Base-by-base conservation (phyloP, 306 rosid genomes). In the Prunus mira region DNA sequence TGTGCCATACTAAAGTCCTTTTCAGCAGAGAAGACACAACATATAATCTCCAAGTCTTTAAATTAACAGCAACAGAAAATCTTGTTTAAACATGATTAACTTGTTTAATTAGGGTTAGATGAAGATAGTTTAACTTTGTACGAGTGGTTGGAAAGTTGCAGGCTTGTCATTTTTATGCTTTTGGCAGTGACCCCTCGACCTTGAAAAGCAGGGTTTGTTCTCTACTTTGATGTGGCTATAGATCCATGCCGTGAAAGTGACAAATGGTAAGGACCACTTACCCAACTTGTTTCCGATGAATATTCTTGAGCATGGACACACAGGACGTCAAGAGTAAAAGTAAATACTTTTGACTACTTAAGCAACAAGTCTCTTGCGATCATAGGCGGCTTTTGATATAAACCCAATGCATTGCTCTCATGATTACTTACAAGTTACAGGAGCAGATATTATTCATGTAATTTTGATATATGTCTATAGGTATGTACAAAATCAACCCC, bases 401-500 rank as follows among this genome's bases (percentile, higher is more conserved):
- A 61, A 24, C 38, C 15, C 11, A 0, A 27, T 8, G 15, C 69
- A 61, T 63, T 65, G 22, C 50, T 60, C 49, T 58, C 69, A 43
- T 18, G 13, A 41, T 62, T 83, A 76, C 84, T 79, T 76, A 72
- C 69, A 73, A 22, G 30, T 66, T 24, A 24, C 66, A 71, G 65
- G 41, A 65, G 71, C 47, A 24, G 27, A 75, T 19, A 70, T 76
- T 50, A 51, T 79, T 71, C 79, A 76, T 71, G 57, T 80, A 67
- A 67, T 50, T 60, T 43, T 8, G 34, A 60, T 41, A 15, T 62
- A 20, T 13, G 34, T 27, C 69, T 79, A 80, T 75, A 74, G 56
- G 25, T 76, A 69, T 85, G 67, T 86, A 86, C 88, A 92, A 82
- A 86, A 78, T 79, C 77, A 71, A 75, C 81, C 75, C 74, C 17